Conservation (phyloP, 805 yeast species). For the Starmerella stigmatis region DNA sequence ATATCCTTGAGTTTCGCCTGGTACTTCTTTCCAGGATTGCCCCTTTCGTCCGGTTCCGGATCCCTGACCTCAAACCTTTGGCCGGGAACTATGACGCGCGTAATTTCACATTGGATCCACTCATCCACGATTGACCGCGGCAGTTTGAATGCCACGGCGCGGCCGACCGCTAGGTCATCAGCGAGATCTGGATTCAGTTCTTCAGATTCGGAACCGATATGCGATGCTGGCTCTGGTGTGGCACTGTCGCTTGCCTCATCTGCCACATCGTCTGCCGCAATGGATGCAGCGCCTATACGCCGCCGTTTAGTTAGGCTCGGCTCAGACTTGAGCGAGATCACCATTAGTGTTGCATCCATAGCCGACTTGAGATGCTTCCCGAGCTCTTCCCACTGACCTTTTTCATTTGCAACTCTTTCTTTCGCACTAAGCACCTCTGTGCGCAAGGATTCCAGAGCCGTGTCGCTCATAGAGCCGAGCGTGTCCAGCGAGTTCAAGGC, state of each 20-base stretch:
- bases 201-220: neutral
- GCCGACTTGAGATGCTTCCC: conserved; percentile 22
- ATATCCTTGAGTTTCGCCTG: conserved; percentile 75
- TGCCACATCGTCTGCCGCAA: neutral
- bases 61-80: conserved; percentile 80
- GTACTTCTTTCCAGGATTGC: conserved; percentile 76
- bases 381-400: conserved; percentile 20
- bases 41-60: conserved; percentile 93
- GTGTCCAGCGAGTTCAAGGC: conserved; percentile 11
- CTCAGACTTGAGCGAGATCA: conserved; percentile 20
- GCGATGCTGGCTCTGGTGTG: neutral
- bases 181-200: neutral
- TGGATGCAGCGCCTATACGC: conserved; percentile 8
- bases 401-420: neutral
- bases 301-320: conserved; percentile 20
- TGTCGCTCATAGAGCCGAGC: conserved; percentile 8
- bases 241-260: conserved; percentile 1
- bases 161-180: conserved; percentile 41
- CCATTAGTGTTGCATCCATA: conserved; percentile 22
- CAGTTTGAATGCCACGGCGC: conserved; percentile 82
- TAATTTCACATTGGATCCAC: conserved; percentile 94
- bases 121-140: conserved; percentile 62
- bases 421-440: conserved; percentile 5
- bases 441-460: conserved; percentile 9
- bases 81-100: conserved; percentile 65